These are phyloP conservation scores for Aspergillus fischeri DNA, from an alignment of 2,329 filamentous ascomycete genomes.

Conservation along the genomic window DNA sequence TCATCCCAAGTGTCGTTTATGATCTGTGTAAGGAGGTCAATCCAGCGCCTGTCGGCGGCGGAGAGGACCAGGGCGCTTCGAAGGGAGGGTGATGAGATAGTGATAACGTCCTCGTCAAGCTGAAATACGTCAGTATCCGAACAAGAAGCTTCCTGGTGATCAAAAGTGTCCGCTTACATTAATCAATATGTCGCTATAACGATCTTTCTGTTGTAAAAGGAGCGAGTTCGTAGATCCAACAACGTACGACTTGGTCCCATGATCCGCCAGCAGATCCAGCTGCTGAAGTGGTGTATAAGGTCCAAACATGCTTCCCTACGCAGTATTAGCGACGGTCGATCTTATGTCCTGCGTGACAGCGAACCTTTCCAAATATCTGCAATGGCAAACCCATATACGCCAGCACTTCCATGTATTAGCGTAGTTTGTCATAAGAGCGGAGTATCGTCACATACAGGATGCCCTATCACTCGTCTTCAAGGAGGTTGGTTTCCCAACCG, in stretches of 20 bases:
- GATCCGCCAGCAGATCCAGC: conserved; percentile 87
- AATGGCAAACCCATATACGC: conserved; percentile 92
- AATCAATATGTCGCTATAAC: conserved; percentile 93
- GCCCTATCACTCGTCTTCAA: conserved; percentile 86
- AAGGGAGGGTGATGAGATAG: conserved; percentile 75
- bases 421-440: not conserved
- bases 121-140: conserved; percentile 14
- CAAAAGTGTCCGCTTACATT: conserved; percentile 50
- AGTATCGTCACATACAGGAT: conserved; percentile 52
- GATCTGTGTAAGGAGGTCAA: conserved; percentile 88
- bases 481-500: conserved; percentile 71
- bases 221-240: conserved; percentile 96
- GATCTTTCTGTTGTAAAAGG: conserved; percentile 86
- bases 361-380: conserved; percentile 87
- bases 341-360: conserved; percentile 41
- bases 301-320: conserved; percentile 82
- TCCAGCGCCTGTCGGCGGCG: conserved; percentile 87
- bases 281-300: conserved; percentile 96
- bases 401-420: conserved; percentile 54
- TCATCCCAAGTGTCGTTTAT: conserved; percentile 98
- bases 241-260: conserved; percentile 93
- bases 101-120: conserved; percentile 83
- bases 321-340: conserved; percentile 41
- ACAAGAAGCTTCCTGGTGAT: not conserved
- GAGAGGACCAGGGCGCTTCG: conserved; percentile 73